phyloP scores from a whole-genome alignment of 2,329 filamentous ascomycete genomes.

The Colletotrichum limetticola region DNA sequence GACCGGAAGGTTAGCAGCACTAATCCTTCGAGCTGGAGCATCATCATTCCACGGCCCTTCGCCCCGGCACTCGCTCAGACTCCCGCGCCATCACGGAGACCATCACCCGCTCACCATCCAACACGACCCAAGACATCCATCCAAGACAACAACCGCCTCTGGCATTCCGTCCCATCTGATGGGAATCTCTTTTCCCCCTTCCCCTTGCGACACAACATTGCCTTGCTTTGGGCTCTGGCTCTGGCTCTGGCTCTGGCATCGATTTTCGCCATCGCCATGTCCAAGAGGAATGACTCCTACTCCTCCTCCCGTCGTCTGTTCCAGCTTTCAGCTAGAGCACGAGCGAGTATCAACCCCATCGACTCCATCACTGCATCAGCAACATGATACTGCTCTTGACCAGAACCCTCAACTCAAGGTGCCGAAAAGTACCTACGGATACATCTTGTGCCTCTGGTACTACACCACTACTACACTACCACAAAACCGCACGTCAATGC shows the following conservation, averaged over 20 bases:
- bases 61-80: constrained; percentile 18
- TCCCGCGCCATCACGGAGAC: constrained; percentile 19
- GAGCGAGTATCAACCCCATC: constrained; percentile 13
- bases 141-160: constrained; percentile 25
- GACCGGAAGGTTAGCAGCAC: too few relatives aligned
- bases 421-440: not conserved
- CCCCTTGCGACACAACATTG: not conserved
- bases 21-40: not conserved
- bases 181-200: constrained; percentile 1
- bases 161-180: constrained; percentile 15
- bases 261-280: not conserved
- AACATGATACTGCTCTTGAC: constrained; percentile 9
- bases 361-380: not conserved
- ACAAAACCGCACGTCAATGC: not conserved
- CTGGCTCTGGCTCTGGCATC: not conserved
- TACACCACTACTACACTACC: not conserved
- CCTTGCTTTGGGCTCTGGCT: not conserved
- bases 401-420: not conserved
- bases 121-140: not conserved
- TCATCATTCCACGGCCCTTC: not conserved
- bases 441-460: not conserved
- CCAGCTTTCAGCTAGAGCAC: not conserved
- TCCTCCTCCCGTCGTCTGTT: not conserved
- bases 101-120: not conserved
- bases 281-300: not conserved